These are phyloP conservation scores for Phytopythium vexans DNA, from an alignment of 352 stramenopile genomes.

Conservation along the genomic window DNA sequence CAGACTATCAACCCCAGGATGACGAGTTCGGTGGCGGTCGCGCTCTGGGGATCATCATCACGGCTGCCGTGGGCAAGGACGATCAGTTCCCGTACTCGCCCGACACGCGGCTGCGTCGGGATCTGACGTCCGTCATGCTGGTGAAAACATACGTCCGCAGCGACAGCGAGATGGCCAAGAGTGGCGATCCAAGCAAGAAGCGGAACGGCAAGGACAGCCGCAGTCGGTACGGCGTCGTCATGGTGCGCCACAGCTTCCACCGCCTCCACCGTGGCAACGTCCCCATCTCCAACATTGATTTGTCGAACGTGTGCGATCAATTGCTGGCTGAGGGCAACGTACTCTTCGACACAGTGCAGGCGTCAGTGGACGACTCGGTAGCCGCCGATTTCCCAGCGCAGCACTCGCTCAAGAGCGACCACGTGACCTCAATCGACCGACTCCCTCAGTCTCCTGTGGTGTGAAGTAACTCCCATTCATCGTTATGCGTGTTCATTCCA, in stretches of 20 bases:
- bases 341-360: slow-evolving; percentile 22
- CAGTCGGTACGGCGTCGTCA: slow-evolving; percentile 18
- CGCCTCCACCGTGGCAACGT: slow-evolving; percentile 21
- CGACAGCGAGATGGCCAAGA: slow-evolving; percentile 1
- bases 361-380: slow-evolving; percentile 8
- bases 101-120: slow-evolving; percentile 19
- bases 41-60: slow-evolving; percentile 18
- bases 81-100: slow-evolving; percentile 26
- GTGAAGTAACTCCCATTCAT: too few relatives aligned
- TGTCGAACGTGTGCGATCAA: slow-evolving; percentile 22
- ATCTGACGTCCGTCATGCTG: slow-evolving; percentile 27
- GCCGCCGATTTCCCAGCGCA: not conserved
- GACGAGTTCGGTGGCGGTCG: slow-evolving; percentile 15
- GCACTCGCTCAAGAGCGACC: not conserved
- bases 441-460: not conserved
- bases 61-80: slow-evolving; percentile 31
- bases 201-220: slow-evolving; percentile 13
- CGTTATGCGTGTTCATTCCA: too few relatives aligned
- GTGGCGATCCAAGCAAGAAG: slow-evolving; percentile 11
- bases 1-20: slow-evolving; percentile 19
- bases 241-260: slow-evolving; percentile 33
- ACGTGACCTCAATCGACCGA: not conserved
- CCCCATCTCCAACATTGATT: slow-evolving; percentile 16
- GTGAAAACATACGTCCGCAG: slow-evolving; percentile 18
- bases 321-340: slow-evolving; percentile 19